Percentiles rank a stretch among this genome's conserved stretches.
These are phyloP conservation scores for Synchytrium microbalum DNA, from an alignment of 371 early-diverging fungal species.

Conservation along the genomic window DNA sequence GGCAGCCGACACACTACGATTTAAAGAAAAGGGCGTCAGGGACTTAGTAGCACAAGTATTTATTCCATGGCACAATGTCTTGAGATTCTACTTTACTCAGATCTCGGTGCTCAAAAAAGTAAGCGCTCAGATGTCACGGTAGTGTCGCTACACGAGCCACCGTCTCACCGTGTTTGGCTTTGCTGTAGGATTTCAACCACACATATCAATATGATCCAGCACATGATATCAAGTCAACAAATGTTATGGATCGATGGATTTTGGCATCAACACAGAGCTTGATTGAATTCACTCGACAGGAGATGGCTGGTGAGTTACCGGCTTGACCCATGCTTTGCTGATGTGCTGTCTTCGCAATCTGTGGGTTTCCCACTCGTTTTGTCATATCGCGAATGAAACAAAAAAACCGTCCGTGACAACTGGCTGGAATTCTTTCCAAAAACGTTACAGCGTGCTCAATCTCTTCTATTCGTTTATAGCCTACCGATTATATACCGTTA, in stretches of 20 bases:
- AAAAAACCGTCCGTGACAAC: no score
- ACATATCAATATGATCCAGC: conserved; percentile 70
- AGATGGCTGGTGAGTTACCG: conserved; percentile 64
- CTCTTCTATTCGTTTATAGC: conserved; percentile 35
- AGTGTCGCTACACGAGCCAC: conserved; percentile 19
- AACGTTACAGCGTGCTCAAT: background rate
- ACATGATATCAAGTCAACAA: conserved; percentile 59
- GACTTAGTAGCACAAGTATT: conserved; percentile 93
- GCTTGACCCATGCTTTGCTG: background rate
- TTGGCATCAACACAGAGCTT: conserved; percentile 89
- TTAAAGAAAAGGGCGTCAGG: conserved; percentile 98
- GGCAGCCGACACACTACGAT: conserved; percentile 93
- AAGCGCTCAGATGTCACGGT: background rate
- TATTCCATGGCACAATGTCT: conserved; percentile 99
- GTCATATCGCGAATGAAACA: conserved; percentile 6
- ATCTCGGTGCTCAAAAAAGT: conserved; percentile 77
- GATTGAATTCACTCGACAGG: conserved; percentile 80
- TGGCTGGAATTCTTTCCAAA: background rate
- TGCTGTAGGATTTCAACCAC: conserved; percentile 52
- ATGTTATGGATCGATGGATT: conserved; percentile 98
- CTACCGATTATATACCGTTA: conserved; percentile 96
- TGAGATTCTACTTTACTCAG: conserved; percentile 93
- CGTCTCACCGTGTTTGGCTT: background rate
- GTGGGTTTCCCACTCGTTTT: background rate
- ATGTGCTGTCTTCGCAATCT: background rate